phyloP scores from a whole-genome alignment of 140 eudicot species.

The Erigeron philadelphicus region DNA sequence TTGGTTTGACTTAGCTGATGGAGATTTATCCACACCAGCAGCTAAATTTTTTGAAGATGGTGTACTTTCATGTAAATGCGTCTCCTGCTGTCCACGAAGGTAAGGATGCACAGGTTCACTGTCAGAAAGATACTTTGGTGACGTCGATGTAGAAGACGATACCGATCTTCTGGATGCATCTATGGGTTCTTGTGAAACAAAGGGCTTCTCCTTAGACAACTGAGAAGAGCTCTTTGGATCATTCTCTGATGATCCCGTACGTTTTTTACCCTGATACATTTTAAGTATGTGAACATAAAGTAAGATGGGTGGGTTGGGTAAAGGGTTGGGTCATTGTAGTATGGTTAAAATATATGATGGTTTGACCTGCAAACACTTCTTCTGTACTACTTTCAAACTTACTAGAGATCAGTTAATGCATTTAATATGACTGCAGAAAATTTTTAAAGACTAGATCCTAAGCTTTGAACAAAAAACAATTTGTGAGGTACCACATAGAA shows the following conservation, averaged over 20 bases:
- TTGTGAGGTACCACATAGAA: neutral
- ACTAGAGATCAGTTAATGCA: neutral
- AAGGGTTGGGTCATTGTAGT: neutral
- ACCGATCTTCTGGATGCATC: constrained; percentile 19
- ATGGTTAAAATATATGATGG: neutral
- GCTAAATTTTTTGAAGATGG: neutral
- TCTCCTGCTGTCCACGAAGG: constrained; percentile 17
- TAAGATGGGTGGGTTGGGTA: constrained; percentile 8
- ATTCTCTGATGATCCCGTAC: constrained; percentile 21
- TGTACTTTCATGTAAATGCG: constrained; percentile 9
- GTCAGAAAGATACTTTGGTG: constrained; percentile 14
- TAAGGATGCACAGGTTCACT: constrained; percentile 27
- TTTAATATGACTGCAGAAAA: neutral
- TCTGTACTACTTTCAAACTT: neutral
- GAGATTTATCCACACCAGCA: constrained; percentile 14
- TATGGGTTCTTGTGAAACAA: constrained; percentile 16
- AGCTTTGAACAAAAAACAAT: neutral
- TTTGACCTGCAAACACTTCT: neutral
- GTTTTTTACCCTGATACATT: constrained; percentile 34
- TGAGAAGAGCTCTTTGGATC: constrained; percentile 18
- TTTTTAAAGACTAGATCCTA: neutral
- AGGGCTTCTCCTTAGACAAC: constrained; percentile 21
- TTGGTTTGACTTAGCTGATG: constrained; percentile 19
- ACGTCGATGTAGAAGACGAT: constrained; percentile 17
- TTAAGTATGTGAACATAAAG: neutral